Conservation (phyloP, 371 early-diverging fungal genomes). For the Rhizomucor miehei region DNA sequence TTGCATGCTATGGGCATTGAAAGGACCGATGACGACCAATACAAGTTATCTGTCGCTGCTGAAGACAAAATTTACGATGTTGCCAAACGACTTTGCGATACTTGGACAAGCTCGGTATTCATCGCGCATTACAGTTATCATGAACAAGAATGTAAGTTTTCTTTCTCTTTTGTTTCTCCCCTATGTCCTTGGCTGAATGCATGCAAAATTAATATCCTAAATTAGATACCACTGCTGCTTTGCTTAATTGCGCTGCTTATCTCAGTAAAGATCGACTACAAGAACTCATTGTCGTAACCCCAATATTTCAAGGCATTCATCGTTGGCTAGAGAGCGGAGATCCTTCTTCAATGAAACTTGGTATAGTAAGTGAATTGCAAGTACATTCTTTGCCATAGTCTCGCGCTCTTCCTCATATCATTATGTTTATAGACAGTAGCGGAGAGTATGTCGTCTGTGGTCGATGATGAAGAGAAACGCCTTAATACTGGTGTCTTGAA, state of each 20-base stretch:
- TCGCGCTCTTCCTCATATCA: neutral
- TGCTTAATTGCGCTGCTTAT: neutral
- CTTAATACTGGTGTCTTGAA: neutral
- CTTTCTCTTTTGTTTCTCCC: neutral
- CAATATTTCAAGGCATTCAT: neutral
- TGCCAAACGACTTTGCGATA: neutral
- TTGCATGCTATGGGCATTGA: no score
- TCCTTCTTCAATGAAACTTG: neutral
- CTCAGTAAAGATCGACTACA: neutral
- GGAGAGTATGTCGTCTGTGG: neutral
- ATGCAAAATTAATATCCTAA: no score
- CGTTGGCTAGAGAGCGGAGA: neutral
- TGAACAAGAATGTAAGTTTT: neutral
- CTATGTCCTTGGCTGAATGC: neutral
- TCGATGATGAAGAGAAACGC: neutral
- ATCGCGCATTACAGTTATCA: neutral
- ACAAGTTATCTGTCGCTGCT: no score
- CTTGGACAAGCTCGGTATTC: neutral
- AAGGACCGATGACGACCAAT: no score
- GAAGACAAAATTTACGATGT: no score
- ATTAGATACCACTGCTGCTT: neutral
- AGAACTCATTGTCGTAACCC: neutral
- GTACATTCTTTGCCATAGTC: neutral
- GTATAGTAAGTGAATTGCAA: neutral
- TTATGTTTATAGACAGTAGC: neutral